These are phyloP conservation scores for Chrysophaeum taylorii DNA, from an alignment of 352 stramenopile genomes.

Conservation along the genomic window DNA sequence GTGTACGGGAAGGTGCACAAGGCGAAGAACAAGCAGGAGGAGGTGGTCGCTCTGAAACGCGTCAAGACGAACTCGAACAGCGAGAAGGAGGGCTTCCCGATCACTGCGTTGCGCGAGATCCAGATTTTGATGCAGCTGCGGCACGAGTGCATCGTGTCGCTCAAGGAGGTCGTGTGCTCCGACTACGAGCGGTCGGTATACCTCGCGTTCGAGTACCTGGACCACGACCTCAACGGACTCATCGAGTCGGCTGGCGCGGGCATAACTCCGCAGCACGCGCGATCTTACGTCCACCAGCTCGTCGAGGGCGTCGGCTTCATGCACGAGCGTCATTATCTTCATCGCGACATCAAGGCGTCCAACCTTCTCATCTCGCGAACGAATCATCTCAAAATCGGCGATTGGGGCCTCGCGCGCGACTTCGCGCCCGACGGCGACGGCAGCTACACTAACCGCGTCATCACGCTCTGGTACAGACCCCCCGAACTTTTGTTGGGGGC, in stretches of 20 bases:
- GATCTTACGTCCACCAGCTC: slow-evolving; percentile 31
- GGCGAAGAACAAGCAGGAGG: not conserved
- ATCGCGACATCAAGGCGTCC: slow-evolving; percentile 73
- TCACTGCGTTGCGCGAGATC: not conserved
- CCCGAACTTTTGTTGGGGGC: slow-evolving; percentile 82
- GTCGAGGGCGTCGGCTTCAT: slow-evolving; percentile 70
- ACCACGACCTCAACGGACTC: slow-evolving; percentile 49
- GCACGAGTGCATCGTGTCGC: not conserved
- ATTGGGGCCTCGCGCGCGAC: slow-evolving; percentile 16
- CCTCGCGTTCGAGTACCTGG: slow-evolving; percentile 51
- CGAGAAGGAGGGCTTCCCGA: slow-evolving; percentile 7
- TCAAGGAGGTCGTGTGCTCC: not conserved
- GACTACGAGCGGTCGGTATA: slow-evolving; percentile 30
- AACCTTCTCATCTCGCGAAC: slow-evolving; percentile 69
- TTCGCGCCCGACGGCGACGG: slow-evolving; percentile 15
- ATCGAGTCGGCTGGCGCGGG: slow-evolving; percentile 50
- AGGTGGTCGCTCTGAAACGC: not conserved
- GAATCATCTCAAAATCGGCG: slow-evolving; percentile 24
- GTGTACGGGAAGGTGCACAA: slow-evolving; percentile 1
- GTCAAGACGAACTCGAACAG: not conserved
- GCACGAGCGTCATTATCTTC: slow-evolving; percentile 73
- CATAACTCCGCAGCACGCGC: slow-evolving; percentile 31
- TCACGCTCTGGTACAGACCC: slow-evolving; percentile 89
- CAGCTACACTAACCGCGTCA: slow-evolving; percentile 68
- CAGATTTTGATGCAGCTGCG: not conserved